These are phyloP conservation scores for Prorocentrum cordatum DNA, from an alignment of 169 alveolate genomes.

Conservation along the genomic window DNA sequence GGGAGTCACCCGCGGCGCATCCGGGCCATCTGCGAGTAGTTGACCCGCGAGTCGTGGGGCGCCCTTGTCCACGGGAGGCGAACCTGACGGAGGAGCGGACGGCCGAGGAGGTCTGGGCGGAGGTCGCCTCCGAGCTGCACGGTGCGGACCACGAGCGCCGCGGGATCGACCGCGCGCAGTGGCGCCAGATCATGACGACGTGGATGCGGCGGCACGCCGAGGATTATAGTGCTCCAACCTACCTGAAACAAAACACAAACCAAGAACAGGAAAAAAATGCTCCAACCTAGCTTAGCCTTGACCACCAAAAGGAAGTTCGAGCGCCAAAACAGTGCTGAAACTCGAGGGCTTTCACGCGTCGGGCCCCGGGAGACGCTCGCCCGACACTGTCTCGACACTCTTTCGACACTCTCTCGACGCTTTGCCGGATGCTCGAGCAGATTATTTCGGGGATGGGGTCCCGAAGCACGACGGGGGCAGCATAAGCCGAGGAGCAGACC, in stretches of 20 bases:
- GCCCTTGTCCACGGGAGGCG: too few relatives aligned
- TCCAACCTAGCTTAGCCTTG: too few relatives aligned
- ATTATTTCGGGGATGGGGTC: background rate
- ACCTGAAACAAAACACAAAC: background rate
- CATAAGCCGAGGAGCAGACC: background rate
- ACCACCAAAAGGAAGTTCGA: too few relatives aligned
- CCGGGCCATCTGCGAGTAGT: too few relatives aligned
- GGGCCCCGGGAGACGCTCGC: too few relatives aligned
- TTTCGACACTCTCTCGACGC: background rate
- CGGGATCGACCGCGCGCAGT: background rate
- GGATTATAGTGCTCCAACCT: background rate
- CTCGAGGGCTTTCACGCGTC: too few relatives aligned
- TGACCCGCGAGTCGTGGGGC: too few relatives aligned
- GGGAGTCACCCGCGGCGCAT: too few relatives aligned
- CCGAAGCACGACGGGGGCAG: background rate
- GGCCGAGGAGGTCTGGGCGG: background rate
- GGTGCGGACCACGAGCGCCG: background rate
- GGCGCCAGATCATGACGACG: background rate
- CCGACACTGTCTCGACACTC: too few relatives aligned
- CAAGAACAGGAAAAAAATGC: too few relatives aligned
- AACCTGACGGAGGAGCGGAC: too few relatives aligned
- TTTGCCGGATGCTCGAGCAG: background rate
- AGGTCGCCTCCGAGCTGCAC: background rate
- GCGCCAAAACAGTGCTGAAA: too few relatives aligned
- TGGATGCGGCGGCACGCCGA: background rate